A percentile compares a stretch with the other conserved stretches of the same genome.
Conservation (phyloP, 2,329 filamentous ascomycete genomes). For the Sphaerulina vaccinii region DNA sequence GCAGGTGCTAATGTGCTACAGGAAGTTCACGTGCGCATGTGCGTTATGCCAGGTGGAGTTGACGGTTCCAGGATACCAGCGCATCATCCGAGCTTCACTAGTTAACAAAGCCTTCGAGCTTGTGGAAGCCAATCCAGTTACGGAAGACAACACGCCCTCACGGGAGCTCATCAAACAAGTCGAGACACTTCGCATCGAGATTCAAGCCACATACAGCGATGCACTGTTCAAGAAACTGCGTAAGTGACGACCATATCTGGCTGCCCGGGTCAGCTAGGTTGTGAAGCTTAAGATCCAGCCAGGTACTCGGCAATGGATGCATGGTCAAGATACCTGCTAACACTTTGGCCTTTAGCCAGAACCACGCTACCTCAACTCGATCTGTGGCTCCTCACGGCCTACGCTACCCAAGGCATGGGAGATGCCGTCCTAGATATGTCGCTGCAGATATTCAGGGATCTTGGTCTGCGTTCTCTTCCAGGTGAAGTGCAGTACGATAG, state of each 20-base stretch:
- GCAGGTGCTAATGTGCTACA: not conserved
- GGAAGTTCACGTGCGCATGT: conserved; percentile 46
- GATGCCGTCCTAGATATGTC: conserved; percentile 5
- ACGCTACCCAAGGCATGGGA: conserved; percentile 2
- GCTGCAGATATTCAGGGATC: conserved; percentile 12
- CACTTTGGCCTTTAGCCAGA: no score
- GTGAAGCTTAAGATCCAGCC: no score
- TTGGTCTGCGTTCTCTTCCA: conserved; percentile 15
- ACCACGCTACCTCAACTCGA: conserved; percentile 14
- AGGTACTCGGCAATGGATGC: no score
- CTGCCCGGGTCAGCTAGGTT: no score
- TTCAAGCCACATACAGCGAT: conserved; percentile 17
- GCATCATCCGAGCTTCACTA: not conserved
- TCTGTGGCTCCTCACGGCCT: conserved; percentile 19
- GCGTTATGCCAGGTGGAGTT: conserved; percentile 37
- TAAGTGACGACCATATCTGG: no score
- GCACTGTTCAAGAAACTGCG: conserved; percentile 13
- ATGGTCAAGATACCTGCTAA: no score
- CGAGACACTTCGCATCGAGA: conserved; percentile 12
- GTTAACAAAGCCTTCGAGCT: not conserved
- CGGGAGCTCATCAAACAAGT: conserved; percentile 6
- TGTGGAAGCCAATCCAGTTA: not conserved
- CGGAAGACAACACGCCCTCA: not conserved
- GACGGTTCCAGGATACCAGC: conserved; percentile 4
- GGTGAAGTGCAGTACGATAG: conserved; percentile 4